These are phyloP conservation scores for Solanum sejunctum DNA, from an alignment of 257 asterid genomes.

Conservation along the genomic window DNA sequence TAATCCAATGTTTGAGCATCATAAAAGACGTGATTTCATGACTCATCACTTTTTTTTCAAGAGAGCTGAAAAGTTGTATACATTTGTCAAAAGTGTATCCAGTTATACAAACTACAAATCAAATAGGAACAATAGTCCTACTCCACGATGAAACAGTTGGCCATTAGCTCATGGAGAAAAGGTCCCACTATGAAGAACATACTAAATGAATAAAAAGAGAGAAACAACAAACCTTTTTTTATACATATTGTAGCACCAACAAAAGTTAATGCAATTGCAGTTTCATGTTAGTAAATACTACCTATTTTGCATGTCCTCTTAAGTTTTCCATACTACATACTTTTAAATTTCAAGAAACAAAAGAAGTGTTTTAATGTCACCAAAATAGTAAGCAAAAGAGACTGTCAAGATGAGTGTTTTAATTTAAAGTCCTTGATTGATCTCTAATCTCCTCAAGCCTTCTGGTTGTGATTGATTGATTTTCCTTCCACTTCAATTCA, in stretches of 20 bases:
- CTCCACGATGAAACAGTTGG: neutral
- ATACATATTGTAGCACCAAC: neutral
- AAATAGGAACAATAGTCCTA: neutral
- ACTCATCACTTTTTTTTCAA: neutral
- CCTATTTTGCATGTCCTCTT: conserved; percentile 72
- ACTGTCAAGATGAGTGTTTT: no score
- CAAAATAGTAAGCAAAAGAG: no score
- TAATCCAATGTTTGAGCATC: no score
- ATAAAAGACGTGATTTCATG: no score
- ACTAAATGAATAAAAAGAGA: conserved; percentile 2
- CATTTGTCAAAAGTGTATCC: no score
- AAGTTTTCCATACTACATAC: conserved; percentile 86
- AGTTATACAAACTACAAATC: neutral
- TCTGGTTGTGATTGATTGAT: no score
- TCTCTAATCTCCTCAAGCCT: no score
- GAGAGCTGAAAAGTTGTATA: neutral
- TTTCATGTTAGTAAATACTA: conserved; percentile 1
- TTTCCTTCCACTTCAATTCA: no score
- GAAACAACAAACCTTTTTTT: neutral
- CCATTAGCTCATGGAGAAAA: conserved; percentile 26
- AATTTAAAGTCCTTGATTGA: no score
- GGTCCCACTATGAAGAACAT: conserved; percentile 21
- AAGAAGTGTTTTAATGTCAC: no score
- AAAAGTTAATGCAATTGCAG: neutral
- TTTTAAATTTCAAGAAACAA: neutral